Conservation (phyloP, 2,329 filamentous ascomycete genomes). For the Hirsutella thompsonii region DNA sequence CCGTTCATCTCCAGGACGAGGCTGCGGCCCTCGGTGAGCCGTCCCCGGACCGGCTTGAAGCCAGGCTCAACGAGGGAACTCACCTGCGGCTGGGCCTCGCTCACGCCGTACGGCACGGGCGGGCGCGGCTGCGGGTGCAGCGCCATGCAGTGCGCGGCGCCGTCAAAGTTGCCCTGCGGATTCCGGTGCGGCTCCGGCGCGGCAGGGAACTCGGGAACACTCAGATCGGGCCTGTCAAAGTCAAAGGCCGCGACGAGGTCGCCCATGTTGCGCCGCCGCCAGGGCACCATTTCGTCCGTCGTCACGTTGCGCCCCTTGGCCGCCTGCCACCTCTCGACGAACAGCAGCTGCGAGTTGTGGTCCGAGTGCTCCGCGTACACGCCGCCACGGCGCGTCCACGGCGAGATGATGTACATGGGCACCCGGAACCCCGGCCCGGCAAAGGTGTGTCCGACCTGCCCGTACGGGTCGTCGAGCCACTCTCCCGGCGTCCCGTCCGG, state of each 20-base stretch:
- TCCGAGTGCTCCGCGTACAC: constrained; percentile 42
- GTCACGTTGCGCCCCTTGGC: constrained; percentile 25
- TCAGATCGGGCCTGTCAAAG: constrained; percentile 36
- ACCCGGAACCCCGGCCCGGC: constrained; percentile 28
- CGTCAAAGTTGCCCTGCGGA: constrained; percentile 27
- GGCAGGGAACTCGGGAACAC: constrained; percentile 30
- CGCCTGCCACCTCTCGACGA: constrained; percentile 34
- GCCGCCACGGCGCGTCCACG: constrained; percentile 38
- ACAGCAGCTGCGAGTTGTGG: constrained; percentile 41
- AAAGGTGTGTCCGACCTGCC: constrained; percentile 22
- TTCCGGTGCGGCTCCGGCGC: constrained; percentile 28
- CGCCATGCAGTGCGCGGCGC: constrained; percentile 29
- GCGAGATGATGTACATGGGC: constrained; percentile 42
- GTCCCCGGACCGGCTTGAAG: constrained; percentile 37
- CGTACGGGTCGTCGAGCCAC: constrained; percentile 32
- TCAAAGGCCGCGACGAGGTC: constrained; percentile 24
- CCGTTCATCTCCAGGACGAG: constrained; percentile 34
- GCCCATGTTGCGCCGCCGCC: constrained; percentile 19
- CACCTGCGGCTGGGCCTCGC: constrained; percentile 20
- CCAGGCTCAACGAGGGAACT: constrained; percentile 34
- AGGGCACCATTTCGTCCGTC: constrained; percentile 15
- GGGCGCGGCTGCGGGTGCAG: constrained; percentile 23
- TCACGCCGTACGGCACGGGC: constrained; percentile 31
- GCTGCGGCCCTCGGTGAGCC: constrained; percentile 40
- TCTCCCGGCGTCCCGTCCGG: constrained; percentile 35